These are phyloP conservation scores for Penicillium lividum DNA, from an alignment of 495 filamentous ascomycete species.

Conservation along the genomic window DNA sequence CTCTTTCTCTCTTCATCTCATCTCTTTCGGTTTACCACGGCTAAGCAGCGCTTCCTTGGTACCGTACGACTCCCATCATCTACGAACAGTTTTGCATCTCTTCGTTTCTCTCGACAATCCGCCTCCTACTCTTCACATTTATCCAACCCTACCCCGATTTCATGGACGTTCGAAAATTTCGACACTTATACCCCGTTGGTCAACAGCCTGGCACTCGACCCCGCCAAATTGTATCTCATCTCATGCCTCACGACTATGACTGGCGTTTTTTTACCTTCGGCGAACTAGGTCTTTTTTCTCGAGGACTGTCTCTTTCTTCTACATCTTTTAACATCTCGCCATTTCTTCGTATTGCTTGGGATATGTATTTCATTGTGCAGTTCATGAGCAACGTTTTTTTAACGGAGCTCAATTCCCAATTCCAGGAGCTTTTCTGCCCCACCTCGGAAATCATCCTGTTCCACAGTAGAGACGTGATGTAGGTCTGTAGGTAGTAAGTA, in stretches of 20 bases:
- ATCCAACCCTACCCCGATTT: background rate
- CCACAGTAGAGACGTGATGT: too few relatives aligned
- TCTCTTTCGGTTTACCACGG: background rate
- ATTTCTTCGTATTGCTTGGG: conserved; percentile 17
- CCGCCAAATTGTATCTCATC: conserved; percentile 27
- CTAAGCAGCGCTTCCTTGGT: conserved; percentile 16
- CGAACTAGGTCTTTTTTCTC: conserved; percentile 18
- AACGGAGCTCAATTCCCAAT: background rate
- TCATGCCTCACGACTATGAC: conserved; percentile 35
- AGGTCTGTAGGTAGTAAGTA: background rate
- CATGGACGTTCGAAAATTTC: conserved; percentile 8
- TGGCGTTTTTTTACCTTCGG: conserved; percentile 28
- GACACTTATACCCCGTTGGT: conserved; percentile 18
- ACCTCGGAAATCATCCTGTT: background rate
- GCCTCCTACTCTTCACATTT: background rate
- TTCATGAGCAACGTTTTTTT: conserved; percentile 55
- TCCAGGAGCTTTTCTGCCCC: background rate
- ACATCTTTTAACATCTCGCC: conserved; percentile 14
- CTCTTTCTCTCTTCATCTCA: background rate
- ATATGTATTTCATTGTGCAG: conserved; percentile 14
- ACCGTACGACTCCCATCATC: background rate
- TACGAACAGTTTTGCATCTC: conserved; percentile 2
- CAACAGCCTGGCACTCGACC: conserved; percentile 2
- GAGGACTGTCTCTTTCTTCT: conserved; percentile 13
- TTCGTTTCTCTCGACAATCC: background rate